A percentile compares a stretch with the other conserved stretches of the same genome.
Conservation (phyloP, 306 rosid genomes). For the Carpinus fangiana region DNA sequence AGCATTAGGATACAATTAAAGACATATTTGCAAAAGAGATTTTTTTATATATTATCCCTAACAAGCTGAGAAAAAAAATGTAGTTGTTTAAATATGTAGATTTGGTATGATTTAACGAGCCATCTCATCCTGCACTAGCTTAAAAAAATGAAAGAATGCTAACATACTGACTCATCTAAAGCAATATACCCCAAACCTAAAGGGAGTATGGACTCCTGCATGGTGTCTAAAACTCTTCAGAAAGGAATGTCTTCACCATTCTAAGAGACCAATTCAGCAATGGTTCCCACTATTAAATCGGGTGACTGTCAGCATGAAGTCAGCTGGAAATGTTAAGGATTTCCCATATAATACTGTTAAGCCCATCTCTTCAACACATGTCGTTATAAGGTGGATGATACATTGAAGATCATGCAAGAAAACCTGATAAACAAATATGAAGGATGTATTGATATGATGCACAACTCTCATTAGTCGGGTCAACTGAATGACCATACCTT, state of each 20-base stretch:
- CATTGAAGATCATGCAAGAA: neutral
- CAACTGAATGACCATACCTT: conserved; percentile 54
- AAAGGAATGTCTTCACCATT: neutral
- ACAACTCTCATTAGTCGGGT: neutral
- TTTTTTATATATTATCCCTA: neutral
- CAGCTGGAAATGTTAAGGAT: neutral
- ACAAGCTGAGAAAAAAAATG: neutral
- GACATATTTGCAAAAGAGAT: neutral
- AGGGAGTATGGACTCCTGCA: neutral
- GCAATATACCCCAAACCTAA: neutral
- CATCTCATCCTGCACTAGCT: neutral
- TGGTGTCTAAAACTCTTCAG: neutral
- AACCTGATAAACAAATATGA: conserved; percentile 3
- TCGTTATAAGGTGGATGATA: neutral
- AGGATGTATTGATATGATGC: conserved; percentile 1
- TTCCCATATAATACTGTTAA: neutral
- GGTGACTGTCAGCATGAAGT: neutral
- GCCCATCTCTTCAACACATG: neutral
- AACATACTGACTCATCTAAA: neutral
- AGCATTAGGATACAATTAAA: neutral
- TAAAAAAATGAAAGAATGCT: neutral
- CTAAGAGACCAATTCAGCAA: neutral
- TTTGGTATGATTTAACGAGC: neutral
- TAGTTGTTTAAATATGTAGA: neutral
- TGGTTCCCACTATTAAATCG: neutral